Conservation (phyloP, 208 protist genomes). For the Balamuthia mandrillaris region DNA sequence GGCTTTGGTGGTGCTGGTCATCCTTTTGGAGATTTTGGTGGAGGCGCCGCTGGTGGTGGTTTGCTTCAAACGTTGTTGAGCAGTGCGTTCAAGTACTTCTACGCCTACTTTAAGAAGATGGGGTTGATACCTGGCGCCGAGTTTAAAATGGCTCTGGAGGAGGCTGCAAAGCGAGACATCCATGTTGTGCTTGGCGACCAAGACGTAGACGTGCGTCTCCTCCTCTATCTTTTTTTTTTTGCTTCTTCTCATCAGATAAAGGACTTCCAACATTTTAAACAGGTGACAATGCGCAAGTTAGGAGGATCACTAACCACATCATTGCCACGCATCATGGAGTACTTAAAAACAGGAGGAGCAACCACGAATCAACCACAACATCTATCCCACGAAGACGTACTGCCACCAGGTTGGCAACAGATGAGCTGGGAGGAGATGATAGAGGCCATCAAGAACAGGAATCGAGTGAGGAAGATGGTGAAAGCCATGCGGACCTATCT, state of each 20-base stretch:
- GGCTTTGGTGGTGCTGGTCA: too few relatives aligned
- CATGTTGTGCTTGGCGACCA: not conserved
- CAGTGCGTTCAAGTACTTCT: too few relatives aligned
- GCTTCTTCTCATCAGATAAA: not conserved
- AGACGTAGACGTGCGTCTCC: not conserved
- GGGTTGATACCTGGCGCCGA: slow-evolving; percentile 15
- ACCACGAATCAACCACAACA: too few relatives aligned
- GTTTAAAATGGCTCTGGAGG: slow-evolving; percentile 9
- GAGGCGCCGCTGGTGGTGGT: too few relatives aligned
- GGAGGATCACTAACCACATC: too few relatives aligned
- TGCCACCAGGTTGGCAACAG: too few relatives aligned
- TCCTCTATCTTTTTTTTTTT: not conserved
- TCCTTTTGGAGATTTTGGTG: too few relatives aligned
- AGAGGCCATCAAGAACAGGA: not conserved
- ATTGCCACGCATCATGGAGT: too few relatives aligned
- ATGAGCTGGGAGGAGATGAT: not conserved
- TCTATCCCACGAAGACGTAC: too few relatives aligned
- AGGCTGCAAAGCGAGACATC: not conserved
- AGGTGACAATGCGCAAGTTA: too few relatives aligned
- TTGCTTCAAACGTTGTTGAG: too few relatives aligned
- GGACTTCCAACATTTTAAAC: not conserved
- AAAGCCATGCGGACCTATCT: not conserved
- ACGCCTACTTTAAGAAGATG: slow-evolving; percentile 1
- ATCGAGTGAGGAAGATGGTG: not conserved
- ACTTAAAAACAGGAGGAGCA: too few relatives aligned